These are phyloP conservation scores for Stereocaulon alpinum DNA, from an alignment of 495 filamentous ascomycete genomes.

Conservation along the genomic window DNA sequence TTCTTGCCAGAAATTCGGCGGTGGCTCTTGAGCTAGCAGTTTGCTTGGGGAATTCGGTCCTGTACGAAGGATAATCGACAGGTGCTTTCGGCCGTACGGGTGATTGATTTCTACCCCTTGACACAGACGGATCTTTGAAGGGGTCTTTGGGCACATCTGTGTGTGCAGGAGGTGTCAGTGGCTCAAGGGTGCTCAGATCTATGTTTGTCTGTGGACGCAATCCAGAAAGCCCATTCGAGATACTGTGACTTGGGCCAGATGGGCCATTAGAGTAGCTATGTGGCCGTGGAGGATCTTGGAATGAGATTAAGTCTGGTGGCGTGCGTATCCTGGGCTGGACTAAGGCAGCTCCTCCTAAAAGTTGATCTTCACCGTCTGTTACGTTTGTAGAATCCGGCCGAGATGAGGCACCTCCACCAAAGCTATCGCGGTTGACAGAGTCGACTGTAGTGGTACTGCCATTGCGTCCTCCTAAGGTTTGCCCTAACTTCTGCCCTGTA, in stretches of 20 bases:
- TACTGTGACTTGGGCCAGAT: conserved; percentile 1
- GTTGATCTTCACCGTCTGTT: conserved; percentile 14
- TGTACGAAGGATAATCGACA: conserved; percentile 24
- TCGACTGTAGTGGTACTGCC: conserved; percentile 19
- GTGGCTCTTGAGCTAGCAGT: conserved; percentile 19
- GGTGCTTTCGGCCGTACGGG: conserved; percentile 15
- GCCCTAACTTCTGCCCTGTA: conserved; percentile 21
- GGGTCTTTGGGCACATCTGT: background rate
- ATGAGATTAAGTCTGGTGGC: conserved; percentile 9
- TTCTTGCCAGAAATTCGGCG: conserved; percentile 20
- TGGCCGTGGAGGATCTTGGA: conserved; percentile 7
- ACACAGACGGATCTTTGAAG: conserved; percentile 4
- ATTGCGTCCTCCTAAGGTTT: conserved; percentile 18
- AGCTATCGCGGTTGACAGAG: conserved; percentile 18
- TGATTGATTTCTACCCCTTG: conserved; percentile 10
- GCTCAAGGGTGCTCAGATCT: conserved; percentile 17
- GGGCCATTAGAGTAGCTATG: conserved; percentile 3
- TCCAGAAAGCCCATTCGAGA: background rate
- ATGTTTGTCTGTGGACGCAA: conserved; percentile 12
- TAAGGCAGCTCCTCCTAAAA: conserved; percentile 7
- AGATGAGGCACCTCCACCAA: conserved; percentile 12
- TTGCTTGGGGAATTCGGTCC: conserved; percentile 23
- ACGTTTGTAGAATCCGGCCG: conserved; percentile 16
- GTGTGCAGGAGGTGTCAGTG: conserved; percentile 16
- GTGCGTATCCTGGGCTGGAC: conserved; percentile 12